Conservation (phyloP, 2,329 filamentous ascomycete species). For the Clonostachys rhizophaga region DNA sequence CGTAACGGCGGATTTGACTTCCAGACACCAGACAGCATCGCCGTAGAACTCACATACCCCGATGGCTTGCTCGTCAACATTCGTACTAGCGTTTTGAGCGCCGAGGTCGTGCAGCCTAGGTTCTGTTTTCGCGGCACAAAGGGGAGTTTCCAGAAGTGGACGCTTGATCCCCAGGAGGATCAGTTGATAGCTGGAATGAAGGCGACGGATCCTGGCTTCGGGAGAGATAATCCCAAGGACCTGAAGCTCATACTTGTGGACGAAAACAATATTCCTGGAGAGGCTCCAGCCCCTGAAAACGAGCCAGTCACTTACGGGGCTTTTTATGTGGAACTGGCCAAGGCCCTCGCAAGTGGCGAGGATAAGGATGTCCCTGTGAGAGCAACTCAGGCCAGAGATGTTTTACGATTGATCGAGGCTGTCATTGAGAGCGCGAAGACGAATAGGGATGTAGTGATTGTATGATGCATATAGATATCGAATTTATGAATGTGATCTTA, state of each 20-base stretch:
- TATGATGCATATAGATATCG: slow-evolving; percentile 5
- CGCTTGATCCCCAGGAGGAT: slow-evolving; percentile 71
- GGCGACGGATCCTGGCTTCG: slow-evolving; percentile 60
- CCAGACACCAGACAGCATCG: slow-evolving; percentile 53
- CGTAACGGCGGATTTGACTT: slow-evolving; percentile 40
- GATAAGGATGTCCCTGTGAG: slow-evolving; percentile 48
- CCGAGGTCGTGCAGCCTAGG: slow-evolving; percentile 63
- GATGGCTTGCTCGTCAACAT: slow-evolving; percentile 61
- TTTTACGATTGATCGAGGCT: slow-evolving; percentile 48
- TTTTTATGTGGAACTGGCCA: slow-evolving; percentile 56
- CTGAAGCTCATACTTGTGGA: slow-evolving; percentile 54
- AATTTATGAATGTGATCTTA: too few relatives aligned
- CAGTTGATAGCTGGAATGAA: slow-evolving; percentile 62
- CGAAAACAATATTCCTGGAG: slow-evolving; percentile 41
- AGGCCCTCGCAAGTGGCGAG: slow-evolving; percentile 38
- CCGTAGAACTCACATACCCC: slow-evolving; percentile 62
- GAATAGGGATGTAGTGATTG: slow-evolving; percentile 35
- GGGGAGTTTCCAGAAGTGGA: slow-evolving; percentile 69
- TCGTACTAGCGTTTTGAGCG: slow-evolving; percentile 64
- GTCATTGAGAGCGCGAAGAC: slow-evolving; percentile 43
- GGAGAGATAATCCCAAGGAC: slow-evolving; percentile 44
- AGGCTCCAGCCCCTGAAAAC: slow-evolving; percentile 49
- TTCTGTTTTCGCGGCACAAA: slow-evolving; percentile 75
- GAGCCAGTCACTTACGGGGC: slow-evolving; percentile 63
- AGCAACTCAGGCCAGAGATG: slow-evolving; percentile 45